These are phyloP conservation scores for Blastobotrys ciferrii DNA, from an alignment of 1,139 yeast species.

Conservation along the genomic window DNA sequence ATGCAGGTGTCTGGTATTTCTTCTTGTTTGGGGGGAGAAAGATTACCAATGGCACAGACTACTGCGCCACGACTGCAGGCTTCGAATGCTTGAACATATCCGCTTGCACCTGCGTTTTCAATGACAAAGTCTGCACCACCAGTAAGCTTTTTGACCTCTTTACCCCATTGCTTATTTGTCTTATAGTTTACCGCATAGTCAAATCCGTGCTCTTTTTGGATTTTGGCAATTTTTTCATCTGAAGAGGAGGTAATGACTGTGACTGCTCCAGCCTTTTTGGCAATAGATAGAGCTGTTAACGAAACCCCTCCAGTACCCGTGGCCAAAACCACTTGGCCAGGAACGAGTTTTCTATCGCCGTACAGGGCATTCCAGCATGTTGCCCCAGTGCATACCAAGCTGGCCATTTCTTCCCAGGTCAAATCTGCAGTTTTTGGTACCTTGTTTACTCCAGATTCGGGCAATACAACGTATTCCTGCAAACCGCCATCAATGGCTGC, in stretches of 20 bases:
- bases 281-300: slow-evolving; percentile 21
- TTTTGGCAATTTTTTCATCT: slow-evolving; percentile 19
- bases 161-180: slow-evolving; percentile 18
- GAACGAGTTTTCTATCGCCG: slow-evolving; percentile 16
- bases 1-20: slow-evolving; percentile 16
- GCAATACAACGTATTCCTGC: slow-evolving; percentile 19
- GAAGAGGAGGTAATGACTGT: slow-evolving; percentile 23
- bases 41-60: slow-evolving; percentile 19
- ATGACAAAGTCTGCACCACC: slow-evolving; percentile 20
- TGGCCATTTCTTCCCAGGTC: slow-evolving; percentile 20
- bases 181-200: slow-evolving; percentile 21
- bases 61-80: slow-evolving; percentile 18
- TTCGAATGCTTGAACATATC: slow-evolving; percentile 17
- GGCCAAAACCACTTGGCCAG: slow-evolving; percentile 22
- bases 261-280: slow-evolving; percentile 23
- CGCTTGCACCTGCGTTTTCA: slow-evolving; percentile 22
- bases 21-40: slow-evolving; percentile 17
- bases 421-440: slow-evolving; percentile 8
- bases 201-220: slow-evolving; percentile 15
- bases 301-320: slow-evolving; percentile 25
- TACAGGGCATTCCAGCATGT: slow-evolving; percentile 23
- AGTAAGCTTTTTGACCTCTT: slow-evolving; percentile 18
- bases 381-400: slow-evolving; percentile 22
- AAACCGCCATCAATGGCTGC: slow-evolving; percentile 22
- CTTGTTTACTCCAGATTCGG: slow-evolving; percentile 16